Evolutionary conservation across 768 basidiomycete species (phyloP), one percentile per base, ranked within the genome.

Genomic region (Coprinopsis cinerea): DNA sequence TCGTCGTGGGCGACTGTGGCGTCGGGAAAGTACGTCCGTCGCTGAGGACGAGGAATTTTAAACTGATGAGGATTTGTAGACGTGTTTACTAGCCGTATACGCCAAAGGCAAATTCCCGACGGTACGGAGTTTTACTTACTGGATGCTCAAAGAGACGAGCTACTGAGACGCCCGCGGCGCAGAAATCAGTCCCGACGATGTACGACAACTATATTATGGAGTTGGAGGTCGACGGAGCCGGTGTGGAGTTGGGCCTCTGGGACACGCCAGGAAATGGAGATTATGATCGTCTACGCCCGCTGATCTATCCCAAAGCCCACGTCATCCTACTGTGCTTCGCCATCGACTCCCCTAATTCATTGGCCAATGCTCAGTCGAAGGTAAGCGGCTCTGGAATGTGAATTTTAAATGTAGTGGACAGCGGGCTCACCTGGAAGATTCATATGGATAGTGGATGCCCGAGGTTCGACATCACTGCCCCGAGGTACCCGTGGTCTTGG

Each of bases 1-100:
- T 98, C 68, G 96, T 98, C 68, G 94, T 98, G 58, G 94, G 94
- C 67, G 93, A 95, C 75, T 92, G 92, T 81, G 92, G 90, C 71
- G 93, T 92, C 61, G 92, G 91, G 72, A 92, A 93, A 87, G 88
- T 88, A n/a, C n/a, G n/a, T n/a, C n/a, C n/a, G n/a, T n/a, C n/a
- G n/a, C n/a, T n/a, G n/a, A n/a, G n/a, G n/a, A n/a, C n/a, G n/a
- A n/a, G n/a, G n/a, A n/a, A n/a, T 34, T 34, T 34, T 34, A 9
- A 34, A 9, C 9, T n/a, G 30, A 34, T 34, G 9, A n/a, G 9
- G 30, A 9, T 34, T 34, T n/a, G n/a, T 47, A 91, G 87, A 93
- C 92, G 58, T 93, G 91, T 73, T 72, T 94, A 64, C 81, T 95
- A 73, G 93, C 93, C 62, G 92, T 95, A 64, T 94, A 93, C 75